Percentiles rank a stretch among this genome's conserved stretches.
Evolutionary conservation across 2,329 filamentous ascomycete genomes (phyloP).

Genomic region (Macroventuria anomochaeta): DNA sequence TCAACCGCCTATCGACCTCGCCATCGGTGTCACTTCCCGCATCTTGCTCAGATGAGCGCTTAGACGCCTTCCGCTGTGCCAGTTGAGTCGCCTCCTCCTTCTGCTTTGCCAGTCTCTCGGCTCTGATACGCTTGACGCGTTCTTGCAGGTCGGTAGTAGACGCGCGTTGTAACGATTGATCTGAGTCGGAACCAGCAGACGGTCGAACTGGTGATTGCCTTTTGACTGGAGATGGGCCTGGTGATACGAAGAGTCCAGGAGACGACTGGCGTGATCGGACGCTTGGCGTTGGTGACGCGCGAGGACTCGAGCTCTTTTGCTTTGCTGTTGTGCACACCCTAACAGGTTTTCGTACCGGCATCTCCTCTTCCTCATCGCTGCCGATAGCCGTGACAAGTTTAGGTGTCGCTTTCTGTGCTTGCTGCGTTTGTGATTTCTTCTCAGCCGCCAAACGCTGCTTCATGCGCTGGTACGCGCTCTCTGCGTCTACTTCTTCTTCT

Average conservation of each 20-base stretch:
- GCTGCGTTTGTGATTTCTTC: conserved; percentile 20
- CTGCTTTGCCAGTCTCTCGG: conserved; percentile 74
- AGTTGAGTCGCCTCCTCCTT: conserved; percentile 52
- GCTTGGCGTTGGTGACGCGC: conserved; percentile 24
- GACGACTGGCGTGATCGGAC: conserved; percentile 49
- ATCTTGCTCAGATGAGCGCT: conserved; percentile 49
- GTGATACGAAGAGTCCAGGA: conserved; percentile 65
- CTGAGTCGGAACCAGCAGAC: conserved; percentile 51
- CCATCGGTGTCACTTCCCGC: conserved; percentile 64
- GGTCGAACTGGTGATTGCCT: conserved; percentile 34
- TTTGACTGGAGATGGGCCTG: conserved; percentile 46
- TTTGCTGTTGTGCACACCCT: conserved; percentile 22
- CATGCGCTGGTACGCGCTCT: conserved; percentile 56
- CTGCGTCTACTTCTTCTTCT: conserved; percentile 38
- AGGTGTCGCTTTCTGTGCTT: conserved; percentile 14
- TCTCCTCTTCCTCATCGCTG: conserved; percentile 40
- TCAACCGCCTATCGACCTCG: conserved; percentile 58
- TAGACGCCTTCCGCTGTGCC: conserved; percentile 47
- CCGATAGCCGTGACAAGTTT: conserved; percentile 19
- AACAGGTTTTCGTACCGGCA: conserved; percentile 30
- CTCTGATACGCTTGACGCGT: conserved; percentile 74
- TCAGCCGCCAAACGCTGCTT: conserved; percentile 53
- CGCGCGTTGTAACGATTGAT: conserved; percentile 52
- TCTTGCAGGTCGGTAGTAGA: conserved; percentile 70
- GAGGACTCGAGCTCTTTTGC: conserved; percentile 23